Evolutionary conservation across 2,329 filamentous ascomycete species (phyloP).

Genomic region (Achaetomium macrosporum): DNA sequence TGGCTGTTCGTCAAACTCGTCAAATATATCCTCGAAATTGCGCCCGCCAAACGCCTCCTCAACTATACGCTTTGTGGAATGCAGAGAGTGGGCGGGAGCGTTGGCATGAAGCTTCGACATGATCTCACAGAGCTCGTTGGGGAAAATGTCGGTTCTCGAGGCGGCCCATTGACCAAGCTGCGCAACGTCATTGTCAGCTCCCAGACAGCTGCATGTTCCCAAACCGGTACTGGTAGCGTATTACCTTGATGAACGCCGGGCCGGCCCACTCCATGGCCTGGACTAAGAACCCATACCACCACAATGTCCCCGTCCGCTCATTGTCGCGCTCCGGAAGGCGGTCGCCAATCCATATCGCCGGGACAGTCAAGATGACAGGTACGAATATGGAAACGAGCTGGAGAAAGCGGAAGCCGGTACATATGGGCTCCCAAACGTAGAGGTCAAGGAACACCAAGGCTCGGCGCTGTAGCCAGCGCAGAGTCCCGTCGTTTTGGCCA

Average conservation of each 20-base stretch:
- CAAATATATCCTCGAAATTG: conserved; percentile 84
- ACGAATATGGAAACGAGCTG: conserved; percentile 86
- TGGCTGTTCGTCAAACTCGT: conserved; percentile 86
- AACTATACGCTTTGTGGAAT: conserved; percentile 72
- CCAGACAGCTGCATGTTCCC: background rate
- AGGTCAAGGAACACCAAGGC: conserved; percentile 63
- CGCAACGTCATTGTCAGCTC: background rate
- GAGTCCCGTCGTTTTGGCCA: conserved; percentile 53
- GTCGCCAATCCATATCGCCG: conserved; percentile 71
- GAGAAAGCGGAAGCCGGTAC: conserved; percentile 80
- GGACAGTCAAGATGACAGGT: conserved; percentile 76
- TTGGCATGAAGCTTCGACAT: conserved; percentile 96
- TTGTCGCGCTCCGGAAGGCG: conserved; percentile 59
- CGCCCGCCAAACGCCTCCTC: conserved; percentile 74
- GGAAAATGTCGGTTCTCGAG: conserved; percentile 93
- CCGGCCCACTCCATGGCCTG: conserved; percentile 86
- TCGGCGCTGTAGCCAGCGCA: conserved; percentile 52
- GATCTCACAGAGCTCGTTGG: conserved; percentile 80
- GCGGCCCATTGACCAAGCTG: conserved; percentile 97
- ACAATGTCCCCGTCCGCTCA: conserved; percentile 75
- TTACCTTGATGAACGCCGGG: conserved; percentile 92
- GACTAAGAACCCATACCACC: conserved; percentile 92
- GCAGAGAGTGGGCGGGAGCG: conserved; percentile 83
- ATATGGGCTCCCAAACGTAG: conserved; percentile 78
- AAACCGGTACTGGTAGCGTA: too few relatives aligned